Base-by-base conservation (phyloP, 495 filamentous ascomycete genomes). In the Trichocladium uniseriatum region DNA sequence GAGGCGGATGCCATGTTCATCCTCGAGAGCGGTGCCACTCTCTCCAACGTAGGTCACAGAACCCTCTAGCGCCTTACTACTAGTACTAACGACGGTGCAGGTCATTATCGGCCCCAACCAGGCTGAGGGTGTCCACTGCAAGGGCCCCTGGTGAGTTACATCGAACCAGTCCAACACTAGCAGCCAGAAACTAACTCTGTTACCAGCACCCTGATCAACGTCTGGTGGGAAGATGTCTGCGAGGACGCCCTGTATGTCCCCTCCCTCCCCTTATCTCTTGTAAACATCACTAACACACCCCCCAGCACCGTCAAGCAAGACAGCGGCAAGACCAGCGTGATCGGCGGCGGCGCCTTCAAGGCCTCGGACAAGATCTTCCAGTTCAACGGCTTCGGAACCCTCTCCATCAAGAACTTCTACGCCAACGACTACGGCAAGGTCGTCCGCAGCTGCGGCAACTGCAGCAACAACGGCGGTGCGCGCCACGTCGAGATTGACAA, bases 391-490 rank as follows among this genome's bases (percentile, higher is more conserved):
- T 52, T 47, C 34, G 49, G 53, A 8, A 40, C 43, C 15, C 48
- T 81, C 45, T 67, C 64, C 44, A 73, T 83, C 55, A 70, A 71
- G 42, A 72, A 75, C 54, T 82, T 82, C 67, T 74, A 67, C 36
- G 68, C 53, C 10, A 56, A 56, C 20, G 58, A 70, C 58, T 65
- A 68, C 57, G 69, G 70, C 52, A 80, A 80, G 66, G 61, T 79
- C 31, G 76, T 74, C 57, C 75, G 76, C 38, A 68, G 68, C 36
- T 83, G 79, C 62, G 79, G 79, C 14, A 82, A 82, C 71, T 72
- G 69, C 59, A 38, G 45, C 37, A 52, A 43, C 8, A 58, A 62
- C 54, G 58, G 61, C 43, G 31, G 38, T 3, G 39, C 72, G 48
- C 73, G 78, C 15, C 54, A 68, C 45, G 69, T 77, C n/a, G 68